Evolutionary conservation across 768 basidiomycete species (phyloP), one percentile per base, ranked within the genome.

Genomic region (Tulasnella sp.): DNA sequence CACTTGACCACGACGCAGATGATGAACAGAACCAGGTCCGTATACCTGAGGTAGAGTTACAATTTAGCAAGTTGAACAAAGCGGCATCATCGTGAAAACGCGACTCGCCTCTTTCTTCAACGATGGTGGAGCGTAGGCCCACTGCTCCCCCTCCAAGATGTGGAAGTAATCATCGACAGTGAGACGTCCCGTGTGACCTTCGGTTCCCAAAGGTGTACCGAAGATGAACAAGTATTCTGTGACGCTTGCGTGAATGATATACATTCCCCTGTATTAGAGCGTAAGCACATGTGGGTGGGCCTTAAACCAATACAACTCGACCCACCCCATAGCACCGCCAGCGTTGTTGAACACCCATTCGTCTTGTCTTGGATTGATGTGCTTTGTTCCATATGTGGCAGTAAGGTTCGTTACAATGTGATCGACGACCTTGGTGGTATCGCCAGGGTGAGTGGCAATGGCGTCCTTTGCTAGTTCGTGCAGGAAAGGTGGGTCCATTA

Each of bases 281-380:
- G 71, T 77, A 24, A 52, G 38, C 21, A 27, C 1, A 6, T 14
- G 42, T 10, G 42, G 18, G 58, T 19, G 46, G 24, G 39, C 38
- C 78, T 10, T 4, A 38, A 46, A 19, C 2, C 27, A 36, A 12
- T 2, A 79, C 9, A 10, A 42, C 9, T 8, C 7, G 68, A 79
- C 79, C 82, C 83, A 76, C 78, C 96, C 96, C 97, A 97, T 98
- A 0, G 96, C 96, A 80, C 98, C 98, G 16, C 97, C 98, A 0
- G 97, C 97, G 83, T 99, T 99, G 88, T 92, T 98, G 86, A 97
- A 94, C 34, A 98, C 90, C 97, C 97, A 98, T 83, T 98, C 96
- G 44, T 87, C 87, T 31, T 89, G 73, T 86, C 92, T 83, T 27
- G 85, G 75, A 82, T 89, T 88, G 74, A 91, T 88, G n/a, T 87